Base-by-base conservation (phyloP, 495 filamentous ascomycete species). In the Aspergillus taichungensis region DNA sequence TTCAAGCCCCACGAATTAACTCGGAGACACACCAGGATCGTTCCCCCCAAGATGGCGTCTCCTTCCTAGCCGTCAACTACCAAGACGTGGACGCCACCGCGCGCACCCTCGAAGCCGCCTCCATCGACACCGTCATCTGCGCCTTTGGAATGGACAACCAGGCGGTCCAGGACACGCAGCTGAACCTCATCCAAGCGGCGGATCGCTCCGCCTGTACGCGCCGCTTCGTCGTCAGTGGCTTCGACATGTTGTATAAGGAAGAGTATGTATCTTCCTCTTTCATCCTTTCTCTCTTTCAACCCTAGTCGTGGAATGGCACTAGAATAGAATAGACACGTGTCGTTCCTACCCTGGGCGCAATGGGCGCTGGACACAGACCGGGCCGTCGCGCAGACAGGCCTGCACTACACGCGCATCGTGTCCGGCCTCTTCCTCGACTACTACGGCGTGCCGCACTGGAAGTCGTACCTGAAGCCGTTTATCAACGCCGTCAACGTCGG, bases 371-470 rank as follows among this genome's bases (percentile, higher is more conserved):
- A 30, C 6, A 30, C 36, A 10, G 8, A n/a, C 7, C 5, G 28
- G 3, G 43, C 43, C 27, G n/a, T 39, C 5, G 43, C 10, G 6
- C 24, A 24, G 13, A 12, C 53, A 7, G 38, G 48, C 35, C 61
- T 74, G 5, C 67, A 72, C 40, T 64, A 49, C 34, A 74, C 70
- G 8, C 34, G 43, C 3, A 53, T 71, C 43, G 40, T 51, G 40
- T 63, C 53, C 31, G 71, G 67, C 12, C 60, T 49, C 50, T 69
- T 71, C 40, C 49, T 68, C 31, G 66, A 74, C 52, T 69, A 67
- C 51, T 72, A 45, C 30, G 61, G 56, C 31, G 44, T 63, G 33
- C 68, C 66, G 28, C 34, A 45, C 12, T 38, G 67, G 29, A 46
- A 47, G 45, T 61, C 63, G 9, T 42, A 68, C 45, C 24, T 45